Base-by-base conservation (phyloP, 129 eudicot genomes). In the Arctium lappa region DNA sequence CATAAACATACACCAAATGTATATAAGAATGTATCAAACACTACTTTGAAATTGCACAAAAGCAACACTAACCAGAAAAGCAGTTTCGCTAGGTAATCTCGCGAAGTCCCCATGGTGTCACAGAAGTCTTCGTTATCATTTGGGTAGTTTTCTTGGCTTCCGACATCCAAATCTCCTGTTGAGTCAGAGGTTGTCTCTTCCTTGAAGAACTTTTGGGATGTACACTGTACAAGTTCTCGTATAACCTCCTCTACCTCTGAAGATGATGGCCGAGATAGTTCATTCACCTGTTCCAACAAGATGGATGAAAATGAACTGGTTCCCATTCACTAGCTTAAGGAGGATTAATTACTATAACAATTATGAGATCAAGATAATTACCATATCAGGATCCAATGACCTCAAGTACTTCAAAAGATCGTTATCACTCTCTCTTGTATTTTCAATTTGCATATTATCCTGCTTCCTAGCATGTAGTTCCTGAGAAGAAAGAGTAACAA, bases 71-170 rank as follows among this genome's bases (percentile, higher is more conserved):
- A 94, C 98, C 98, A 94, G 91, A 94, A 94, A 77, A 94, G 98
- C 77, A 94, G 86, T 84, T 92, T 94, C 71, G 98, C 98, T 83
- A 94, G 87, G 86, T 94, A 92, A 88, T 94, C 98, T 68, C 98
- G 84, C 30, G 97, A 89, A 83, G 97, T 86, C 72, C 92, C 90
- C 65, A 90, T 78, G 63, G 94, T 88, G 80, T 91, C 91, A 85
- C 95, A 75, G 13, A 69, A n/a, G 37, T 84, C 87, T 42, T 79
- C 84, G 72, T 60, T 83, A 22, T 60, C 89, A 80, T 71, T 88
- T 83, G 85, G 76, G 75, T 73, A 66, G 80, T 82, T 86, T 73
- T 77, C 89, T 68, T 76, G 78, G 65, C 74, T 83, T 73, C 85
- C 88, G 31, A 80, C 13, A 13, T 82, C 86, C 44, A 79, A 84